Base-by-base conservation (phyloP, 768 basidiomycete genomes). In the Fibroporia radiculosa region DNA sequence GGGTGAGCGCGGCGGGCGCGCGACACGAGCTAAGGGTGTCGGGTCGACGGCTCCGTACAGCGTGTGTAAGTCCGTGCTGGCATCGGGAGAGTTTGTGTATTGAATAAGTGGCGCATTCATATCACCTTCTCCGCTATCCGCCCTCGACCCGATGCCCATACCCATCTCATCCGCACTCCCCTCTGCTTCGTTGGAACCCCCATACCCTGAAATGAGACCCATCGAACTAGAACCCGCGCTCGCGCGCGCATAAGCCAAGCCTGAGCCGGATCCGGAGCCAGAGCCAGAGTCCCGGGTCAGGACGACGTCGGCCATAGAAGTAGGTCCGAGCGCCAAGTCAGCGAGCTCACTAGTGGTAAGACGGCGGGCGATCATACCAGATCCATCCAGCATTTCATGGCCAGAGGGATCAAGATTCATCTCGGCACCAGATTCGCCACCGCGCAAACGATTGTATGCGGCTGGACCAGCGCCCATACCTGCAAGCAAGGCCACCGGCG, bases 361-460 rank as follows among this genome's bases (percentile, higher is more conserved):
- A 11, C 20, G 23, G 6, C 25, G 26, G 16, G 8, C 8, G 8
- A 35, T 35, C 6, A 19, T 6, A 4, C 26, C 40, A 4, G 40
- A n/a, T n/a, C 40, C 25, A 27, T 28, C 25, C 18, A 24, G 13
- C 18, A 11, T 24, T 16, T 36, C 16, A 18, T 16, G n/a, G 34
- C 8, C 34, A 14, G 34, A 36, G 7, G 34, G n/a, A 36, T 31
- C 29, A n/a, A n/a, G n/a, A 31, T 27, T 25, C 42, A 40, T 13
- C 44, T 44, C 26, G 27, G 42, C 52, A 7, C 35, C 29, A 6
- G 24, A 45, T 33, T 35, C 49, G 5, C 53, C 53, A 2, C 53
- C 53, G 22, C 50, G 44, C 19, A 54, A 40, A 1, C 50, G 24
- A 32, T 48, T 48, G 27, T 54, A 51, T 12, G 41, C 25, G 11